Base-by-base conservation (phyloP, 2,329 filamentous ascomycete genomes). In the Zalaria sp. region DNA sequence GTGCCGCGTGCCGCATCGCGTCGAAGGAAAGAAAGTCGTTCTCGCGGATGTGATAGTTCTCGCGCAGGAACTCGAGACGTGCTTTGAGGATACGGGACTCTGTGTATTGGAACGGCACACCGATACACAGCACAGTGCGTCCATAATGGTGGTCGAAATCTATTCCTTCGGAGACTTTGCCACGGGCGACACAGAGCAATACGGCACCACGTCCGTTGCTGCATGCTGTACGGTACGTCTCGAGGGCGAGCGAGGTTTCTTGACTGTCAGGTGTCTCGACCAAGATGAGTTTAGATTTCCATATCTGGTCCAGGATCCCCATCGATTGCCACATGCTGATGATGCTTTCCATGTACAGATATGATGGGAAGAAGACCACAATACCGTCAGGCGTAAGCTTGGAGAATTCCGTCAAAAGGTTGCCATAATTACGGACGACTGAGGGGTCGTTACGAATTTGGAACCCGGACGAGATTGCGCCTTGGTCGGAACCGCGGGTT, bases 131-230 rank as follows among this genome's bases (percentile, higher is more conserved):
- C 63, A 98, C 93, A 8, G 89, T 91, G 42, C 91, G 82, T 34
- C 91, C 91, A 59, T 95, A 98, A 55, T 98, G 91, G 56, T 98
- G 91, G 60, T 98, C 91, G 55, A 98, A 98, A 76, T 98, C 91
- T 51, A 98, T 96, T 38, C 93, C 93, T 61, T 98, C 91, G 1
- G 83, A 91, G 5, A 98, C 93, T 60, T 98, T 98, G 28, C 91
- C 91, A 60, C 91, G 83, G 1, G 91, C 91, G 60, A 98, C 91
- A 58, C 89, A 96, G 4, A 98, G 75, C 3, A 98, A 68, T 9
- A 98, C 81, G 1, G 91, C 93, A 11, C 91, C 91, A 43, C 93
- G 79, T 9, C 91, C 93, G 57, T 98, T 98, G 66, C 87, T 94
- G 62, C 91, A 98, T 2, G 93, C 93, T 5, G 89, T 96, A 43